A percentile compares a stretch with the other conserved stretches of the same genome.
These are phyloP conservation scores for Rhododendron molle DNA, from an alignment of 148 eudicot species.

Conservation along the genomic window DNA sequence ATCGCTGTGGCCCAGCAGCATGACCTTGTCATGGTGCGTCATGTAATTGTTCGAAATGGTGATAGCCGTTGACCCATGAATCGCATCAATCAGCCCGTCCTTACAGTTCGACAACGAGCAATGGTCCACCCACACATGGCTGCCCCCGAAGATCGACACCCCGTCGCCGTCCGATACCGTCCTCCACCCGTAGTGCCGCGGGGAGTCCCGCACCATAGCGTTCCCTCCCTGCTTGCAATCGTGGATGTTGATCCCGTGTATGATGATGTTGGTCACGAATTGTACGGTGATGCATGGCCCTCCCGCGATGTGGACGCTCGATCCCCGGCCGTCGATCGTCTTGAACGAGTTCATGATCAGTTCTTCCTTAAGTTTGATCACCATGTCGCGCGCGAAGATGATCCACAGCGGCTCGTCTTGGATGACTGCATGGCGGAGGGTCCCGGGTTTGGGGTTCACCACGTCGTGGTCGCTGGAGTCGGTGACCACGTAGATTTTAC, in stretches of 20 bases:
- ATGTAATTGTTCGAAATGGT: slow-evolving; percentile 72
- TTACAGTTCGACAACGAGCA: slow-evolving; percentile 62
- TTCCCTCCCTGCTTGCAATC: slow-evolving; percentile 73
- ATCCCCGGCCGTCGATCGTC: slow-evolving; percentile 81
- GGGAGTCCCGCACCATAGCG: slow-evolving; percentile 57
- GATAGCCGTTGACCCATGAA: slow-evolving; percentile 62
- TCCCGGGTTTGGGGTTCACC: slow-evolving; percentile 66
- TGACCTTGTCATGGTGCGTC: slow-evolving; percentile 80
- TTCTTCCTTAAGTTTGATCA: slow-evolving; percentile 51
- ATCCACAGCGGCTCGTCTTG: slow-evolving; percentile 75
- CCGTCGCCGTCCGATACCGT: slow-evolving; percentile 80
- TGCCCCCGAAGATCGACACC: slow-evolving; percentile 59
- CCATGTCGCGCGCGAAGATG: slow-evolving; percentile 66
- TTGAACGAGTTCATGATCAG: slow-evolving; percentile 74
- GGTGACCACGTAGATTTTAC: slow-evolving; percentile 56
- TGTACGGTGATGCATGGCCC: slow-evolving; percentile 75
- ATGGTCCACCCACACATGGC: slow-evolving; percentile 81
- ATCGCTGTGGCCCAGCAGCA: slow-evolving; percentile 78
- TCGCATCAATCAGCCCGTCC: slow-evolving; percentile 73
- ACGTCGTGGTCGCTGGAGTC: slow-evolving; percentile 56
- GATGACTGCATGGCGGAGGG: slow-evolving; percentile 62
- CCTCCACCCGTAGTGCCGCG: slow-evolving; percentile 65
- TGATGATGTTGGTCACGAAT: slow-evolving; percentile 58
- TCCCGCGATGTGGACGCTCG: slow-evolving; percentile 66
- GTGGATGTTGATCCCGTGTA: slow-evolving; percentile 63